Evolutionary conservation across 2,329 filamentous ascomycete genomes (phyloP), one percentile per base, ranked within the genome.

Genomic region (Fusarium humuli): DNA sequence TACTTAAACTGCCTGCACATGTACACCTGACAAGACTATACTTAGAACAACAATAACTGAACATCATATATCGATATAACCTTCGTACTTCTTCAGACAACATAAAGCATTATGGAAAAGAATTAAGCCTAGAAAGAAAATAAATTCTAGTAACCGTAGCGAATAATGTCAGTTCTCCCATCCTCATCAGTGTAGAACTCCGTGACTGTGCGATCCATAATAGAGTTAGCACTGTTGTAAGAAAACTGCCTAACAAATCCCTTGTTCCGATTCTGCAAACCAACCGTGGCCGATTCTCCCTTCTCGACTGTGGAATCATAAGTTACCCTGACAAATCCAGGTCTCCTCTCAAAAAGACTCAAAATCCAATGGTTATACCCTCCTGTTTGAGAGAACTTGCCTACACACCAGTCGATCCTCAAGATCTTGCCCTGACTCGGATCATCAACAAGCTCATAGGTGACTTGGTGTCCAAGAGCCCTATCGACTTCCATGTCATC

Each of bases 301-400:
- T 47, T 29, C 11, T n/a, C 8, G 18, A n/a, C 45, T 10, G 18
- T 47, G 4, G 23, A 27, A 27, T 46, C 22, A 9, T 46, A 46
- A 8, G 11, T 27, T 12, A 27, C 11, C 18, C 6, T 3, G 10
- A 12, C 23, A 23, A 12, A 16, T 13, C 44, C 23, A 6, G 7
- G 23, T 4, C 3, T 13, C 2, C 23, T 27, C 12, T 20, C 22
- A 10, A 5, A 44, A 13, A 44, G 41, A 25, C 22, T 10, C 25
- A 47, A 10, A 9, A 5, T 29, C 7, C 18, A 29, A n/a, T 47
- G 5, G 1, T 29, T 29, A n/a, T 20, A 20, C 4, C 46, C 27
- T 4, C n/a, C 25, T 20, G 16, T 18, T 11, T 4, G 3, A 29
- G n/a, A 2, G 10, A 4, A 9, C 0, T 18, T 20, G 12, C 13